Conservation (phyloP, 768 basidiomycete species). For the Rhodotorula toruloides region DNA sequence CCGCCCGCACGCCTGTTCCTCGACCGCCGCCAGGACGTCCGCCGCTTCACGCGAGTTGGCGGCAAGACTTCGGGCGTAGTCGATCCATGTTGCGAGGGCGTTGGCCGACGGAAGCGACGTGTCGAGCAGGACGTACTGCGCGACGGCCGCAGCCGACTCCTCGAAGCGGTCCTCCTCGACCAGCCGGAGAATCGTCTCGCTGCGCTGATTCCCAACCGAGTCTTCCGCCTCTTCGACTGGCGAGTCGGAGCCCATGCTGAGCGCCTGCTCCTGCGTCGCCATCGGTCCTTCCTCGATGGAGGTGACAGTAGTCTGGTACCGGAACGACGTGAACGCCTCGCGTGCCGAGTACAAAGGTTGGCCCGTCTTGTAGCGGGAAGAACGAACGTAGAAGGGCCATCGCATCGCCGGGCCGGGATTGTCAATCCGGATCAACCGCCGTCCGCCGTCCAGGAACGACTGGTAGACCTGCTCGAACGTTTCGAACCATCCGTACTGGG, state of each 20-base stretch:
- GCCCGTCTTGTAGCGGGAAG: neutral
- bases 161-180: neutral
- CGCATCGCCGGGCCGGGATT: too few species aligned
- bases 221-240: neutral
- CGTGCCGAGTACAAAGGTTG: slow-evolving; percentile 3
- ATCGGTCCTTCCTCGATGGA: slow-evolving; percentile 20
- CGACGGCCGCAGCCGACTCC: neutral
- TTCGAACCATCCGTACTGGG: too few species aligned
- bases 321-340: slow-evolving; percentile 23
- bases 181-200: neutral
- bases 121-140: neutral
- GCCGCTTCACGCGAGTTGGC: too few species aligned
- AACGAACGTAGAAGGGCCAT: too few species aligned
- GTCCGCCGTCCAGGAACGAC: too few species aligned
- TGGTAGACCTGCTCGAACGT: too few species aligned
- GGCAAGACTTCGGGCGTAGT: neutral
- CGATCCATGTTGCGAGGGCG: neutral
- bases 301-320: slow-evolving; percentile 9
- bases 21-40: neutral
- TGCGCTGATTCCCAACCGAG: neutral
- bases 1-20: neutral
- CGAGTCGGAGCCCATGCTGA: too few species aligned
- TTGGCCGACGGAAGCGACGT: neutral
- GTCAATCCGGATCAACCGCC: too few species aligned
- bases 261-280: neutral